Evolutionary conservation across 106 monocot genomes (phyloP), one percentile per base, ranked within the genome.

Genomic region (Dioscorea dumetorum): DNA sequence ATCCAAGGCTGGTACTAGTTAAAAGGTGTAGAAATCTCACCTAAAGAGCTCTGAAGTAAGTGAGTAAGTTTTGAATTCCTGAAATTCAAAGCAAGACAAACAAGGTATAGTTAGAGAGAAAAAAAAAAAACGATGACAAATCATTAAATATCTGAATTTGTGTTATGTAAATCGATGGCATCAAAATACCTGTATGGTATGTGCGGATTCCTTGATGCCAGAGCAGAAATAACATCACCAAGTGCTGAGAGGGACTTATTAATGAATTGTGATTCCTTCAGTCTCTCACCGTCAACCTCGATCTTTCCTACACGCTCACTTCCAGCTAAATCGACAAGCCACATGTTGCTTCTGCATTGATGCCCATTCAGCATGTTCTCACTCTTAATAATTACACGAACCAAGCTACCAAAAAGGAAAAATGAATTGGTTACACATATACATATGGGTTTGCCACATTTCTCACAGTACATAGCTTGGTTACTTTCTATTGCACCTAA

Each of bases 41-140:
- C 97, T 66, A 92, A 50, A 68, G 97, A 97, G 72, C 89, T 97
- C 66, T 97, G 97, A 12, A 97, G 84, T 73, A 97, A 70, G 74
- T 92, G 91, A 22, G 97, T 97, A 48, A 97, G 87, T 79, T 97
- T 97, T 17, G 97, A 97, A 20, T 97, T 97, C 84, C 97, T 88
- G 74, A 12, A 49, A 67, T 66, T 35, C 60, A 32, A 18, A 22
- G 53, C 20, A 21, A 49, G 11, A 63, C 33, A 52, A 50, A 60
- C 24, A 48, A 16, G 22, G 18, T 4, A 48, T 7, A 49, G 23
- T 52, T 12, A 20, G 50, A 51, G 13, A 62, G 17, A 57, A 34
- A 63, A 33, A 67, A 28, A 22, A 21, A 51, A 24, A 63, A n/a
- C 18, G 12, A 62, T 28, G 31, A 22, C 16, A 8, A 13, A 18